Evolutionary conservation across 139 green algal genomes (phyloP), one percentile per base, ranked within the genome.

Genomic region (Micromonas commoda): DNA sequence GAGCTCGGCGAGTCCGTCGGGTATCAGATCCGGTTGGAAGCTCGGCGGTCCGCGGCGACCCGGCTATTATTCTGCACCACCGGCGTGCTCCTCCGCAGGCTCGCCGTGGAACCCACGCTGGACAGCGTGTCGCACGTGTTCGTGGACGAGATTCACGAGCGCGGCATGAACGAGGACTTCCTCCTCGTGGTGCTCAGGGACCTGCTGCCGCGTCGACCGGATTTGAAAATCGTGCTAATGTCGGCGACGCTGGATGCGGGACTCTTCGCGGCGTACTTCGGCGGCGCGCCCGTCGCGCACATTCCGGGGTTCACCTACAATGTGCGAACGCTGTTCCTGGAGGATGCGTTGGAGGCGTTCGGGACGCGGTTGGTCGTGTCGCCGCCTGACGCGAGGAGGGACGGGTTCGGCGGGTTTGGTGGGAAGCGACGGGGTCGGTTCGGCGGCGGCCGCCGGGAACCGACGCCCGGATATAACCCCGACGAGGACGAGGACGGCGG

Each of bases 21-120:
- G 28, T 97, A 96, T 77, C 89, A 95, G 52, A 91, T 97, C 39
- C 87, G 93, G 0, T 80, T 97, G 77, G 91, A 96, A 64, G 82
- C 89, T 0, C 77, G 85, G 32, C 9, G 9, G 13, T 9, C 66
- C 71, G 65, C 61, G 52, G 98, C 93, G 23, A 87, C 88, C n/a
- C n/a, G n/a, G 34, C 86, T 99, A 73, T 86, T 96, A 2, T 89
- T 89, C 73, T 89, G 85, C 76, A 89, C 86, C 20, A 88, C 86
- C 0, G 86, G 86, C 21, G 87, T 94, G 54, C 79, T 94, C 52
- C 82, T 94, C 73, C 81, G 89, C 6, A 77, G 85, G 52, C 76
- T 93, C 21, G 77, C 51, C n/a, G 9, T 19, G 13, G 66, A 73
- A 6, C 66, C 66, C 6, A 13, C 9, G 24, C 72, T 52, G 28